phyloP scores from a whole-genome alignment of 352 stramenopile genomes.

The Pythium dissotocum region DNA sequence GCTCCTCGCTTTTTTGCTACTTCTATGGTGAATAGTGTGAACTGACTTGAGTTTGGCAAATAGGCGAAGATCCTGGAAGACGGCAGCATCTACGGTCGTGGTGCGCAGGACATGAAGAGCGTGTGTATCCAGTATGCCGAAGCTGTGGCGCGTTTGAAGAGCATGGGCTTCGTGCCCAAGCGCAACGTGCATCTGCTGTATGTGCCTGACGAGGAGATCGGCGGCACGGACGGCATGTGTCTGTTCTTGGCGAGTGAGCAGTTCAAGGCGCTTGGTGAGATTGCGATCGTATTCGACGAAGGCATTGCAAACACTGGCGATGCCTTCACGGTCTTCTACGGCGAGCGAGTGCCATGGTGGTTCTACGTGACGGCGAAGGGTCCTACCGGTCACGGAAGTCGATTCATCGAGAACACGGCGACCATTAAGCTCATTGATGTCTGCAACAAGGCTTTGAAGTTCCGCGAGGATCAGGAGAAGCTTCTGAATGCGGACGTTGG shows the following conservation, averaged over 20 bases:
- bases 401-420: too few relatives aligned
- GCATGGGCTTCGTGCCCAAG: conserved; percentile 68
- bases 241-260: conserved; percentile 84
- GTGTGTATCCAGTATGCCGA: conserved; percentile 96
- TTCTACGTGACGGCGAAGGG: too few relatives aligned
- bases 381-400: too few relatives aligned
- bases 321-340: too few relatives aligned
- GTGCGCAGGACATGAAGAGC: conserved; percentile 96
- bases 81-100: conserved; percentile 92
- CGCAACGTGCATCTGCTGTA: conserved; percentile 93
- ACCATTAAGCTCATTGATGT: too few relatives aligned
- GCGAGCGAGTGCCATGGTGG: conserved; percentile 94
- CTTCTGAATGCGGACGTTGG: too few relatives aligned
- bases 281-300: conserved; percentile 95
- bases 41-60: neutral
- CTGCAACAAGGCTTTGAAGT: too few relatives aligned
- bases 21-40: too few relatives aligned
- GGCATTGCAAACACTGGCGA: conserved; percentile 90
- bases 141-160: conserved; percentile 78
- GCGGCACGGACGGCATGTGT: conserved; percentile 92
- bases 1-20: too few relatives aligned
- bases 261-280: conserved; percentile 80
- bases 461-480: too few relatives aligned
- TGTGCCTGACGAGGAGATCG: conserved; percentile 94
- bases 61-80: conserved; percentile 82